Percentiles rank a stretch among this genome's conserved stretches.
These are phyloP conservation scores for Candida stauntonica DNA, from an alignment of 805 yeast species.

Conservation along the genomic window DNA sequence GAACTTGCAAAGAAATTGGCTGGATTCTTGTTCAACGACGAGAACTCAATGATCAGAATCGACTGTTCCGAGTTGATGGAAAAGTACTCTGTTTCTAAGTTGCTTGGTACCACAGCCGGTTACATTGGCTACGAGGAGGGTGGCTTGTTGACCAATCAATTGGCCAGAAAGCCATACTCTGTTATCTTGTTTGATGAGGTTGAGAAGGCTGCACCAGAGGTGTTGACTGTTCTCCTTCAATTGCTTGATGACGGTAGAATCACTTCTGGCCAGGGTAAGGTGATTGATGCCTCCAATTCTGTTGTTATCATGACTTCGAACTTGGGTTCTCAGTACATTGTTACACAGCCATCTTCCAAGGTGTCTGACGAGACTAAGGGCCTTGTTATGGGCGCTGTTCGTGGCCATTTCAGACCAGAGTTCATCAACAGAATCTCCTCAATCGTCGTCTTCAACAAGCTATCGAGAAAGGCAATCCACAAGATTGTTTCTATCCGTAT, in stretches of 20 bases:
- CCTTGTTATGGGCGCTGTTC: slow-evolving; percentile 77
- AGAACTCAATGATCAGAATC: slow-evolving; percentile 93
- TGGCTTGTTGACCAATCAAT: slow-evolving; percentile 90
- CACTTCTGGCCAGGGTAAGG: slow-evolving; percentile 90
- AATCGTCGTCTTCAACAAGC: slow-evolving; percentile 87
- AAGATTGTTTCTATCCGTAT: slow-evolving; percentile 87
- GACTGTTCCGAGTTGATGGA: slow-evolving; percentile 96
- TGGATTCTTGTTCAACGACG: slow-evolving; percentile 93
- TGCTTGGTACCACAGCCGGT: slow-evolving; percentile 97
- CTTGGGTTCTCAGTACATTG: slow-evolving; percentile 89
- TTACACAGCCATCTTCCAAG: slow-evolving; percentile 57
- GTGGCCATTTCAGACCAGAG: slow-evolving; percentile 93
- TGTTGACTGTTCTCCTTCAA: slow-evolving; percentile 84
- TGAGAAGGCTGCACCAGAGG: slow-evolving; percentile 98
- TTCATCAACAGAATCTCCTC: slow-evolving; percentile 94
- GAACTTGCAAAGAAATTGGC: slow-evolving; percentile 96
- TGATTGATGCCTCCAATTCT: slow-evolving; percentile 87
- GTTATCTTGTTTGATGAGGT: slow-evolving; percentile 97
- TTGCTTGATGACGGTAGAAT: slow-evolving; percentile 95
- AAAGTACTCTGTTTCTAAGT: slow-evolving; percentile 91
- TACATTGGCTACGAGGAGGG: slow-evolving; percentile 97
- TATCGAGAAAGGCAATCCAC: slow-evolving; percentile 85
- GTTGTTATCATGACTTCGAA: slow-evolving; percentile 96
- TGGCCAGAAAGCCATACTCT: slow-evolving; percentile 88
- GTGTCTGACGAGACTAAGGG: slow-evolving; percentile 67